These are phyloP conservation scores for Suillus americanus DNA, from an alignment of 768 basidiomycete species.

Conservation along the genomic window DNA sequence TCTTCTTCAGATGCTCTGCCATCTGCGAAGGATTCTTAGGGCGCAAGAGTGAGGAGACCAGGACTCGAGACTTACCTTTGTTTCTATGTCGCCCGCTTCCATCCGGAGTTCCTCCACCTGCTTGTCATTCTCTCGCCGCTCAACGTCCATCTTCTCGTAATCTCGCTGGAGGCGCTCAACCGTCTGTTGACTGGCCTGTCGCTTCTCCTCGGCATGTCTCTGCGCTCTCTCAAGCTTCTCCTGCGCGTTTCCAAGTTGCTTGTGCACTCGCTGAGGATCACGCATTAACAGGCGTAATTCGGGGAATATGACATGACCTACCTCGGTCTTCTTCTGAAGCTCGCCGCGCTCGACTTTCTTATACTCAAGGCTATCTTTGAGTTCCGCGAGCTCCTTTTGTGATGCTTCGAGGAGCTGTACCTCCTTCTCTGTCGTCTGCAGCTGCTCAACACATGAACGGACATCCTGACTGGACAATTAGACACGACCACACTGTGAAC, in stretches of 20 bases:
- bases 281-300: constrained; percentile 1
- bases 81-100: constrained; percentile 67
- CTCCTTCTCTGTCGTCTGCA: constrained; percentile 74
- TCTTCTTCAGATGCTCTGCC: constrained; percentile 69
- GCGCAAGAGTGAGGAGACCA: not conserved
- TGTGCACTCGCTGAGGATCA: constrained; percentile 63
- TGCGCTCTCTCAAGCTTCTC: constrained; percentile 82
- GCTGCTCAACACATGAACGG: constrained; percentile 68
- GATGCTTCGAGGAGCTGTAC: constrained; percentile 58
- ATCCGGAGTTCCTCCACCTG: constrained; percentile 73
- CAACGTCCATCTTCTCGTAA: constrained; percentile 75
- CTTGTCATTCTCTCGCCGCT: constrained; percentile 76
- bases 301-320: constrained; percentile 24
- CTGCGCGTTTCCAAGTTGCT: constrained; percentile 77
- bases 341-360: constrained; percentile 77
- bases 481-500: constrained; percentile 8
- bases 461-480: constrained; percentile 52
- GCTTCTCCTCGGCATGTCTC: constrained; percentile 78
- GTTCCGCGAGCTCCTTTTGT: constrained; percentile 66
- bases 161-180: constrained; percentile 76
- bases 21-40: constrained; percentile 47
- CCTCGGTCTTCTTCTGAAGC: constrained; percentile 67
- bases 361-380: constrained; percentile 66
- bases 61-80: constrained; percentile 44
- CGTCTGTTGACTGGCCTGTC: constrained; percentile 65